Evolutionary conservation across 2,329 filamentous ascomycete genomes (phyloP), one percentile per base, ranked within the genome.

Genomic region (Colletotrichum sp.): DNA sequence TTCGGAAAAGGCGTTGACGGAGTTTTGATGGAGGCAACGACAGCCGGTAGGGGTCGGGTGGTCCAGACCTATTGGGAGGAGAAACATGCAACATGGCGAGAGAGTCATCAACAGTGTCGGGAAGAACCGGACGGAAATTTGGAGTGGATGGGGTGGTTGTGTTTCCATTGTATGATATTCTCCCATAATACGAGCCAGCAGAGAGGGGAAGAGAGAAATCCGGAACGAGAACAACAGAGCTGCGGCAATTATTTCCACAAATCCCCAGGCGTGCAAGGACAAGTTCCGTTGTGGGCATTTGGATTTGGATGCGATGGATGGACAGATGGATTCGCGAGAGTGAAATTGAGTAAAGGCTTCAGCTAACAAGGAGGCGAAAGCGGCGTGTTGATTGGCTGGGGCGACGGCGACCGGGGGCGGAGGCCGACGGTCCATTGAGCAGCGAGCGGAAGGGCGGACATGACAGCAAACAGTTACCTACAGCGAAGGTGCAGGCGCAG

Each of bases 251-350:
- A 73, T 76, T 65, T 30, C 57, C 39, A 62, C 22, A 25, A 55
- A 44, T 44, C 67, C 25, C 34, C 19, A 30, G 63, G 63, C 63
- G 30, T 34, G 36, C n/a, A 44, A 59, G 64, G 73, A 61, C 73
- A 76, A 61, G 73, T 76, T 76, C 73, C 70, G 73, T 65, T 73
- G 73, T 73, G 70, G 70, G 70, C 71, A 65, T 59, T 59, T 57
- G 8, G 16, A 36, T 27, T 29, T 32, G 39, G 25, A 49, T 34
- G 63, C 49, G 49, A 52, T 32, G 39, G 25, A 62, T 34, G 63
- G 62, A 67, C 59, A 61, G 22, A 52, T 52, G 44, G 62, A 22
- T 22, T 19, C 13, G 6, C 22, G 61, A 71, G 49, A 34, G 59
- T 39, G 66, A 75, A 19, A 72, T 73, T 75, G 75, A 30, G 65